Base-by-base conservation (phyloP, 2,329 filamentous ascomycete genomes). In the Paraphoma chrysanthemicola region DNA sequence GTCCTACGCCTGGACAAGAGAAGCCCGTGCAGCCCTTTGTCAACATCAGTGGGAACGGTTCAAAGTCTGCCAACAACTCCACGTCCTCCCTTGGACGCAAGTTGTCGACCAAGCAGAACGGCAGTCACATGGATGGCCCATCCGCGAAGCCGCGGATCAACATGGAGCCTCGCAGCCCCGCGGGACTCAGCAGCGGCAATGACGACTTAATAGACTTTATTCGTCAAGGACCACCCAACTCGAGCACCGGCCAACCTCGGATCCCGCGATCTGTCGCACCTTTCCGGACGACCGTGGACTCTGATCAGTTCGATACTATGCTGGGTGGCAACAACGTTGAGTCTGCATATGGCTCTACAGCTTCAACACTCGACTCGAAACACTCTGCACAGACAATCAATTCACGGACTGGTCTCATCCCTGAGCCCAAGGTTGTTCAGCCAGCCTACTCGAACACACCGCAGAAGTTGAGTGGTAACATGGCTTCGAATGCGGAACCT, bases 191-290 rank as follows among this genome's bases (percentile, higher is more conserved):
- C 48, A 88, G 89, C 62, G 96, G 89, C 36, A 75, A 75, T 54
- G 90, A 91, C 11, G 95, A 97, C 58, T 80, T 99, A 55, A 97
- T 97, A 63, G 93, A 98, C 73, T 98, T 99, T 75, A 96, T 99
- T 63, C 89, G 93, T 44, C 89, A 92, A 72, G 94, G 93, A 0
- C 93, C 93, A 3, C 89, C 91, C 0, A 84, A 80, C 73, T 80
- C 44, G 43, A 79, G 81, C 33, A 82, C 81, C 43, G 83, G 83
- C 28, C 85, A 85, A 60, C 90, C 88, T 56, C 88, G 91, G 23
- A 95, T 96, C 59, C 90, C 92, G 42, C 88, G 91, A 16, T 86
- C 86, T n/a, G 88, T 95, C 11, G 92, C 93, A 9, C 92, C 93
- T 1, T 96, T 96, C 81, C 85, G 92, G 51, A 88, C 85, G 36